These are phyloP conservation scores for Rhodotorula toruloides DNA, from an alignment of 768 basidiomycete genomes.

Conservation along the genomic window DNA sequence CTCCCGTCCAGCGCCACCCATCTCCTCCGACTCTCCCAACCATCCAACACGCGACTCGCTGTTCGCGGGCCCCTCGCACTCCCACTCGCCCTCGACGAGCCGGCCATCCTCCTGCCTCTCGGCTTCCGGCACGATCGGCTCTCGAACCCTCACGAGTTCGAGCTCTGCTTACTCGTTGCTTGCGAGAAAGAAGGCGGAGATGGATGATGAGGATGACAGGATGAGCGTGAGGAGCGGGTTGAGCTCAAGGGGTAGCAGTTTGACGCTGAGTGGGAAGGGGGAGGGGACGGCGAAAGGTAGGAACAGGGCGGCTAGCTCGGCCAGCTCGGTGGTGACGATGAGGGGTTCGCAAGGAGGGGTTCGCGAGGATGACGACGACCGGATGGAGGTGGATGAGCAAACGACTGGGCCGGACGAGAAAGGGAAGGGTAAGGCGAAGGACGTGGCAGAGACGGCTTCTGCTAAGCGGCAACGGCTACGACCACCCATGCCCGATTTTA, in stretches of 20 bases:
- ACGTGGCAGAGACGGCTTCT: not conserved
- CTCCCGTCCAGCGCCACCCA: slow-evolving; percentile 12
- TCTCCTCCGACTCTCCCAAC: not conserved
- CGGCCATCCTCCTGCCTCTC: not conserved
- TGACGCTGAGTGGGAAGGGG: not conserved
- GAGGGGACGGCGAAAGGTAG: not conserved
- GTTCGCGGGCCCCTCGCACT: slow-evolving; percentile 15
- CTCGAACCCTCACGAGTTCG: slow-evolving; percentile 13
- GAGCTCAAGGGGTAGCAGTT: not conserved
- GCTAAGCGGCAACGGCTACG: slow-evolving; percentile 1
- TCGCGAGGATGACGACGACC: not conserved
- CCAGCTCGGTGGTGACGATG: slow-evolving; percentile 13
- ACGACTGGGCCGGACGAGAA: not conserved
- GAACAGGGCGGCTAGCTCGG: slow-evolving; percentile 8
- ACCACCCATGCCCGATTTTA: not conserved
- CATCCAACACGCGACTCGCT: slow-evolving; percentile 14
- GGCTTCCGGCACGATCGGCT: not conserved
- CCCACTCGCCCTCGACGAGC: not conserved
- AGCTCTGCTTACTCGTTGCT: slow-evolving; percentile 28
- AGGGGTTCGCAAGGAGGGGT: not conserved
- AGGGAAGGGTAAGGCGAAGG: not conserved
- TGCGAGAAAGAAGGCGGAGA: slow-evolving; percentile 23
- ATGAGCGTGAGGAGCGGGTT: slow-evolving; percentile 14
- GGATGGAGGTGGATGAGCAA: slow-evolving; percentile 10
- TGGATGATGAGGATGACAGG: slow-evolving; percentile 21